Base-by-base conservation (phyloP, 2,329 filamentous ascomycete genomes). In the Stemphylium vesicarium region DNA sequence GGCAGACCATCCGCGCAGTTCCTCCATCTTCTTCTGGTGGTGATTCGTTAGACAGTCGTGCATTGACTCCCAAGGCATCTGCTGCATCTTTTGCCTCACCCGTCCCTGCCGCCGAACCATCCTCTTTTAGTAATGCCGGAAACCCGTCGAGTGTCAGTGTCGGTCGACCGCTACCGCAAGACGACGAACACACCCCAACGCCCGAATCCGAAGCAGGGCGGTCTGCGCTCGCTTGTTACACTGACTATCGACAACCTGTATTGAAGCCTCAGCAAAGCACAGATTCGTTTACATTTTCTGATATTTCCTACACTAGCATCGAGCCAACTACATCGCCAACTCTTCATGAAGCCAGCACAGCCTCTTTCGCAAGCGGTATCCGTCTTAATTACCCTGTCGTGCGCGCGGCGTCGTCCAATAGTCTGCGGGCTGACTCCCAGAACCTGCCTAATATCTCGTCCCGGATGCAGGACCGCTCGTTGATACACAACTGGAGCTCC, bases 401-500 rank as follows among this genome's bases (percentile, higher is more conserved):
- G 49, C 74, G 70, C 56, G 65, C 68, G 41, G 66, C 74, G 36
- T 74, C 75, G 41, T 62, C 68, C 47, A 75, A 63, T 59, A 71
- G 68, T 63, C 68, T 71, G 63, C 71, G 69, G 64, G 71, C 71
- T 44, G 66, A 70, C 54, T 70, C 72, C 49, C 70, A 72, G 45
- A 63, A 70, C 32, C 51, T 71, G 47, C 69, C 71, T 18, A 70
- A 62, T 44, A 70, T 74, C 40, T 62, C 72, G 43, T 70, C 72
- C 63, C 75, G 74, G 69, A 77, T 77, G 75, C 71, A 70, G 61
- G 68, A 72, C 56, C 71, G 65, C 47, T 60, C 66, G 13, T 64
- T 72, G 50, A 69, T 71, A 56, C 73, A 75, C 56, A 71, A 74
- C 41, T 76, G 73, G 74, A 76, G 73, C 62, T 74, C 74, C 16